Evolutionary conservation across 179 eudicot species (phyloP).

Genomic region (Camellia oleifera): DNA sequence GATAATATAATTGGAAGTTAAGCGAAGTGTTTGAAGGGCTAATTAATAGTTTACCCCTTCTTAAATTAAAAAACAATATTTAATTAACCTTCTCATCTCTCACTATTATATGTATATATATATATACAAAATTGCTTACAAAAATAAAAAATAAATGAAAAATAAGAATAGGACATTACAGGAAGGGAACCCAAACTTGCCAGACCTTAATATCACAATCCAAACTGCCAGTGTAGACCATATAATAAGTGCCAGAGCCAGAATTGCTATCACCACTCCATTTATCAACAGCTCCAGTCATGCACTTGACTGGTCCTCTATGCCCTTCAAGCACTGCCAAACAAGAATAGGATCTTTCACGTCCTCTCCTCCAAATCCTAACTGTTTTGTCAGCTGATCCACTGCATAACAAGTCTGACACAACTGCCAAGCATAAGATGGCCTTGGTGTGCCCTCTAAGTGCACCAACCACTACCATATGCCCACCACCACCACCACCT

Average conservation of each 20-base stretch:
- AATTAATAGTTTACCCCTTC: no score
- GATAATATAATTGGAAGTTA: no score
- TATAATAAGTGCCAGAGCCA: slow-evolving; percentile 28
- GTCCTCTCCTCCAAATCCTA: slow-evolving; percentile 54
- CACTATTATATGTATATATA: background rate
- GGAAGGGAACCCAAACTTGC: slow-evolving; percentile 41
- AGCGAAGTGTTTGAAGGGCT: no score
- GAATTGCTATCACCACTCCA: slow-evolving; percentile 8
- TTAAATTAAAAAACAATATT: background rate
- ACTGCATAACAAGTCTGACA: slow-evolving; percentile 48
- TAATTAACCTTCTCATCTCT: background rate
- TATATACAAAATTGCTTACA: no score
- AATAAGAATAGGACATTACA: background rate
- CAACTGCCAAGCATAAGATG: slow-evolving; percentile 49
- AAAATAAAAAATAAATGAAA: background rate
- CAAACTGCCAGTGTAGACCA: slow-evolving; percentile 60
- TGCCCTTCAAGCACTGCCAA: slow-evolving; percentile 63
- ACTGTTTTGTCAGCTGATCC: slow-evolving; percentile 74
- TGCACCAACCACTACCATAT: slow-evolving; percentile 56
- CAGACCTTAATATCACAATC: slow-evolving; percentile 60
- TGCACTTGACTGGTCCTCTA: slow-evolving; percentile 52
- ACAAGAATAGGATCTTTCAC: slow-evolving; percentile 40
- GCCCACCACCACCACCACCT: slow-evolving; percentile 30
- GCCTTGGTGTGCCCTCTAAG: slow-evolving; percentile 64
- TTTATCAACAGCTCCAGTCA: slow-evolving; percentile 37